These are phyloP conservation scores for Aspergillus conjunctus DNA, from an alignment of 495 filamentous ascomycete species.

Conservation along the genomic window DNA sequence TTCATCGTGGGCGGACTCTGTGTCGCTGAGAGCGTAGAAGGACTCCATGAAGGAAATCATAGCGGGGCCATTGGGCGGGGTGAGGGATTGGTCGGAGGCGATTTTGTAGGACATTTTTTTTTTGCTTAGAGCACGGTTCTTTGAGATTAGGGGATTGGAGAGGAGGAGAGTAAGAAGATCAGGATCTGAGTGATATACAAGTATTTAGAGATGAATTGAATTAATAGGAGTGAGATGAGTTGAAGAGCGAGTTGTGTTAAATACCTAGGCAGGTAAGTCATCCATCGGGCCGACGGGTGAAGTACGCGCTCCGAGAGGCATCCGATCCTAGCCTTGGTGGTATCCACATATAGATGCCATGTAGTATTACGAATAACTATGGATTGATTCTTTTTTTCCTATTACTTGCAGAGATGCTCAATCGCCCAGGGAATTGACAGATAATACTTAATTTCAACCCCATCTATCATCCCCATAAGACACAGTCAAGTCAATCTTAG, in stretches of 20 bases:
- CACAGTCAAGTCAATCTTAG: too few relatives aligned
- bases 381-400: too few relatives aligned
- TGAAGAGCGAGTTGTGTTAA: slow-evolving; percentile 8
- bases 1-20: slow-evolving; percentile 54
- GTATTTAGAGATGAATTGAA: background rate
- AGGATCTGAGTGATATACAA: background rate
- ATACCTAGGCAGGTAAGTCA: background rate
- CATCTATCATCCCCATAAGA: too few relatives aligned
- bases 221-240: background rate
- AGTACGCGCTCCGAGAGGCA: slow-evolving; percentile 4
- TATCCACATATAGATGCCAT: too few relatives aligned
- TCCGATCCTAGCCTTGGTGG: background rate
- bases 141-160: background rate
- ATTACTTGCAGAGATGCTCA: too few relatives aligned
- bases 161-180: too few relatives aligned
- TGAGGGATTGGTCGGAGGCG: slow-evolving; percentile 32
- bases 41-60: slow-evolving; percentile 54
- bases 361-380: too few relatives aligned
- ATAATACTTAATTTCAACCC: too few relatives aligned
- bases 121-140: background rate
- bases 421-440: too few relatives aligned
- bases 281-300: slow-evolving; percentile 13
- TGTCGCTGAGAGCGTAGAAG: slow-evolving; percentile 63
- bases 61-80: slow-evolving; percentile 34
- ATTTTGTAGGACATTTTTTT: slow-evolving; percentile 46